These are phyloP conservation scores for Ophiostoma tasmaniense DNA, from an alignment of 2,329 filamentous ascomycete genomes.

Conservation along the genomic window DNA sequence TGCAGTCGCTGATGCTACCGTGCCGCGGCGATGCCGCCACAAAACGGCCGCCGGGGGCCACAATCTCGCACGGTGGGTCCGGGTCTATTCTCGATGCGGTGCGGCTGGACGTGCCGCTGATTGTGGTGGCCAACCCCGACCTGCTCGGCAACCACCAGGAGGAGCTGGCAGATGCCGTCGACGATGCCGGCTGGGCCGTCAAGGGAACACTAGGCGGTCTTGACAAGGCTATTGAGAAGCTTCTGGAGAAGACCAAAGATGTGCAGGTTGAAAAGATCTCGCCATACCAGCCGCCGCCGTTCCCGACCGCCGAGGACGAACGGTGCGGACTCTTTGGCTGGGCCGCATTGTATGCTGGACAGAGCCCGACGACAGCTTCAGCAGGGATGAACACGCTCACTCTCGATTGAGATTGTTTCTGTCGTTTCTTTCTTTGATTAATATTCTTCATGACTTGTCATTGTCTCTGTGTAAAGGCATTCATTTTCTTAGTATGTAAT, in stretches of 20 bases:
- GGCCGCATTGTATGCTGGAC: slow-evolving; percentile 20
- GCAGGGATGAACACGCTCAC: slow-evolving; percentile 8
- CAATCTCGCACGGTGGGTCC: slow-evolving; percentile 87
- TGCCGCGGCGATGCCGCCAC: slow-evolving; percentile 35
- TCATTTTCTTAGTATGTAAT: background rate
- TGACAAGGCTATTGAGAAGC: slow-evolving; percentile 21
- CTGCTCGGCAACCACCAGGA: slow-evolving; percentile 87
- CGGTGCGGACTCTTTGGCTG: slow-evolving; percentile 30
- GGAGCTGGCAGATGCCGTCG: slow-evolving; percentile 72
- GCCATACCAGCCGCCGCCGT: slow-evolving; percentile 24
- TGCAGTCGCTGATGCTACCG: slow-evolving; percentile 50
- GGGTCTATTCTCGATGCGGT: slow-evolving; percentile 82
- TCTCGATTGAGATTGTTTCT: slow-evolving; percentile 14
- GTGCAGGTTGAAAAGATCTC: slow-evolving; percentile 22
- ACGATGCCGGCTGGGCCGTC: slow-evolving; percentile 67
- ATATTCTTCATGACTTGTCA: background rate
- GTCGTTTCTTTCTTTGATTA: background rate
- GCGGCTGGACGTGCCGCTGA: slow-evolving; percentile 62
- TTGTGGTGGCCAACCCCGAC: slow-evolving; percentile 78
- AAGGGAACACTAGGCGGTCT: slow-evolving; percentile 55
- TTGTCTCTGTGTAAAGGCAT: background rate
- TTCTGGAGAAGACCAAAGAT: slow-evolving; percentile 18
- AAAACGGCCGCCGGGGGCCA: slow-evolving; percentile 51
- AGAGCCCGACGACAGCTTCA: background rate
- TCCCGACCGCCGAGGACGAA: slow-evolving; percentile 25